These are phyloP conservation scores for Aspergillus indologenus DNA, from an alignment of 495 filamentous ascomycete genomes.

Conservation along the genomic window DNA sequence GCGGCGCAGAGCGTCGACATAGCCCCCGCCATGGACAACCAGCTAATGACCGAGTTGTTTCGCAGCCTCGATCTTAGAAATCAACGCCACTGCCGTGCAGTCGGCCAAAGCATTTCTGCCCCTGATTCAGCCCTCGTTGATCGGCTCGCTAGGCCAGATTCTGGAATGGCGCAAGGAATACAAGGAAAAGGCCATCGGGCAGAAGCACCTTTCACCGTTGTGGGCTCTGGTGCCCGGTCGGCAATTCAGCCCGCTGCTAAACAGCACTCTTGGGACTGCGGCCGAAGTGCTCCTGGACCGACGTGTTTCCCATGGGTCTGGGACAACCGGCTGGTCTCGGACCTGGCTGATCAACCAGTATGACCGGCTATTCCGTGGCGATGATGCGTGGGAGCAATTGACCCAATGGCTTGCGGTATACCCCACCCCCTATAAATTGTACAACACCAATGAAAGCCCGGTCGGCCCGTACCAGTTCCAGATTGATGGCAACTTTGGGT, in stretches of 20 bases:
- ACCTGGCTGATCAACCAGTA: slow-evolving; percentile 10
- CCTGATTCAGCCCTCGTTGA: slow-evolving; percentile 1
- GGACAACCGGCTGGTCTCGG: slow-evolving; percentile 8
- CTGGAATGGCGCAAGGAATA: slow-evolving; percentile 11
- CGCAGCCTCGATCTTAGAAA: background rate
- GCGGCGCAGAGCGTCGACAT: background rate
- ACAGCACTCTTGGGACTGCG: slow-evolving; percentile 4
- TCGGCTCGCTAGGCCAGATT: slow-evolving; percentile 6
- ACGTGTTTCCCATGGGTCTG: background rate
- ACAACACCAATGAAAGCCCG: slow-evolving; percentile 7
- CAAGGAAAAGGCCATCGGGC: background rate
- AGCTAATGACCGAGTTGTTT: slow-evolving; percentile 4
- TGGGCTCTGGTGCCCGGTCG: slow-evolving; percentile 3
- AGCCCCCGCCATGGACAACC: slow-evolving; percentile 10
- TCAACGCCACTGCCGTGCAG: background rate
- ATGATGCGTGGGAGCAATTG: slow-evolving; percentile 9
- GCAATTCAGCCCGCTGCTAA: slow-evolving; percentile 8
- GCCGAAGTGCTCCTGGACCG: slow-evolving; percentile 9
- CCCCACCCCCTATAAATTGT: slow-evolving; percentile 5
- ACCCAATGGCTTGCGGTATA: slow-evolving; percentile 6
- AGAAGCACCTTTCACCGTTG: slow-evolving; percentile 9
- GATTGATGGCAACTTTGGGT: slow-evolving; percentile 12
- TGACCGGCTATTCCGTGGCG: slow-evolving; percentile 3
- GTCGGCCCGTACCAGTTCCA: slow-evolving; percentile 7
- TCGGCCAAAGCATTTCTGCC: background rate